Evolutionary conservation across 495 filamentous ascomycete species (phyloP).

Genomic region (Neurospora intermedia): DNA sequence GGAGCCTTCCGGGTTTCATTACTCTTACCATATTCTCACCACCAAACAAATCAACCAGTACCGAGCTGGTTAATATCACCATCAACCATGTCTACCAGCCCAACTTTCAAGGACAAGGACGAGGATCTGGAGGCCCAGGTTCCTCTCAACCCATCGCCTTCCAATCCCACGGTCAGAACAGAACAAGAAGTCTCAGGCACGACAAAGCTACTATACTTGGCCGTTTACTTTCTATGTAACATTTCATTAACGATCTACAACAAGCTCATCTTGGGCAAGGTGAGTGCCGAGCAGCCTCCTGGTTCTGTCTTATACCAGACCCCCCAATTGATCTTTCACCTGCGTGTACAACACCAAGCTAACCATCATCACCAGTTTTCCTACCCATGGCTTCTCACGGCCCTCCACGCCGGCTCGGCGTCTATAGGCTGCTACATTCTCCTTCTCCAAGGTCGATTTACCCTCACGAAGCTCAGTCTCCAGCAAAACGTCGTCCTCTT

Average conservation of each 20-base stretch:
- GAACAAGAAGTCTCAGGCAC: conserved; percentile 21
- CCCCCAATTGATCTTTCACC: neutral
- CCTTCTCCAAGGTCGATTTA: conserved; percentile 34
- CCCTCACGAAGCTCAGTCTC: conserved; percentile 32
- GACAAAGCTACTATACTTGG: conserved; percentile 34
- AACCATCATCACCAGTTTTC: conserved; percentile 24
- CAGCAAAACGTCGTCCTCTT: conserved; percentile 37
- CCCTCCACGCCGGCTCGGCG: conserved; percentile 39
- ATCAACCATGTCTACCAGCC: neutral
- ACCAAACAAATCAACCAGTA: neutral
- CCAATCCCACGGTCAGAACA: conserved; percentile 3
- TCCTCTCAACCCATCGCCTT: neutral
- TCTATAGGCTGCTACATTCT: conserved; percentile 41
- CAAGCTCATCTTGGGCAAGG: conserved; percentile 43
- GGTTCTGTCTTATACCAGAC: neutral
- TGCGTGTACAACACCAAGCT: conserved; percentile 1
- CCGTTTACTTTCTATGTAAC: conserved; percentile 41
- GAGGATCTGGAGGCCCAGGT: conserved; percentile 16
- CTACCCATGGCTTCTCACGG: conserved; percentile 49
- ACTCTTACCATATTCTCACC: neutral
- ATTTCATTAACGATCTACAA: conserved; percentile 44
- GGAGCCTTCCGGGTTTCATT: neutral
- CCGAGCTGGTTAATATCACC: neutral
- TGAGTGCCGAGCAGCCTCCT: conserved; percentile 8
- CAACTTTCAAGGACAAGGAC: conserved; percentile 4